A percentile compares a stretch with the other conserved stretches of the same genome.
These are phyloP conservation scores for Aeschynomene evenia DNA, from an alignment of 306 rosid genomes.

Conservation along the genomic window DNA sequence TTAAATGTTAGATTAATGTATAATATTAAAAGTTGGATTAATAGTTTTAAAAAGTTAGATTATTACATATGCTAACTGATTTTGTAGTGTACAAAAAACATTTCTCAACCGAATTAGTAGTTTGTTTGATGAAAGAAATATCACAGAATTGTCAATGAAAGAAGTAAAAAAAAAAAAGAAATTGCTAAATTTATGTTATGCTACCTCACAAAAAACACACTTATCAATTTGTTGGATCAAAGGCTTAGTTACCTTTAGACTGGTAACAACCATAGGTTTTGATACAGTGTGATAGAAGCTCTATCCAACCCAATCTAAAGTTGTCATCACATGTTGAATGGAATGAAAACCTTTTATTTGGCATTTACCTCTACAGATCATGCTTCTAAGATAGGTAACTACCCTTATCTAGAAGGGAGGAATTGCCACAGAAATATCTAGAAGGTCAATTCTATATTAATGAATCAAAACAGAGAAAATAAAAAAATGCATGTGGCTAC, in stretches of 20 bases:
- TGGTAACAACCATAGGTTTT: too few relatives aligned
- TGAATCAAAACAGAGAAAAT: not conserved
- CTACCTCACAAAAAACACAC: not conserved
- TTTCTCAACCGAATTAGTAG: too few relatives aligned
- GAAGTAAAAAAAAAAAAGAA: constrained; percentile 8
- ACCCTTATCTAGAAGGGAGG: not conserved
- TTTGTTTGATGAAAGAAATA: constrained; percentile 17
- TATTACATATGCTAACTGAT: too few relatives aligned
- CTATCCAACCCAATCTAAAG: not conserved
- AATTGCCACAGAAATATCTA: constrained; percentile 7
- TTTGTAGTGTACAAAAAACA: too few relatives aligned
- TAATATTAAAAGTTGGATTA: too few relatives aligned
- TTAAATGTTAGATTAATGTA: too few relatives aligned
- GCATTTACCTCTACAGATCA: not conserved
- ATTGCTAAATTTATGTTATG: not conserved
- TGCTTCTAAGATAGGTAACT: constrained; percentile 22
- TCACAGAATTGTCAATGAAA: not conserved
- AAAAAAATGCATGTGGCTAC: constrained; percentile 8
- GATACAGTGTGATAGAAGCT: too few relatives aligned
- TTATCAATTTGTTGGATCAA: too few relatives aligned
- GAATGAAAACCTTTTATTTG: not conserved
- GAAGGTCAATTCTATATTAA: constrained; percentile 29
- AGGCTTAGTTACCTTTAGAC: too few relatives aligned
- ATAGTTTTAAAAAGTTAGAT: too few relatives aligned
- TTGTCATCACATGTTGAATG: not conserved